Evolutionary conservation across 1,284 basidiomycete genomes (phyloP).

Genomic region (Heterobasidion irregulare): DNA sequence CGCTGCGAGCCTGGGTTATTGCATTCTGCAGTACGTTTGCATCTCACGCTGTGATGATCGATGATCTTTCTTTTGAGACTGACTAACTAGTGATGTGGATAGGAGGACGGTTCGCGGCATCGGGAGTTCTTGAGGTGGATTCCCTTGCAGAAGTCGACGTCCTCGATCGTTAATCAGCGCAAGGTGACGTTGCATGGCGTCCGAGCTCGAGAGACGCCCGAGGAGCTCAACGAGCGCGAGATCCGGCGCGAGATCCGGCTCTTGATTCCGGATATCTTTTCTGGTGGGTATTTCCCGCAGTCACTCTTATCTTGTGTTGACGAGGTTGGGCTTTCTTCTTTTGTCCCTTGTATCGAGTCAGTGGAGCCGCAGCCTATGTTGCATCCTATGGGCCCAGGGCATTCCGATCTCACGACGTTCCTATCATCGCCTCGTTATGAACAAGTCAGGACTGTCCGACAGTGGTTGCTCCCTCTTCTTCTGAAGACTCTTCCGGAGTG

Average conservation of each 20-base stretch:
- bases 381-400: constrained; percentile 29
- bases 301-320: not conserved
- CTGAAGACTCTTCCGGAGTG: constrained; percentile 44
- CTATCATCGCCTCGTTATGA: constrained; percentile 56
- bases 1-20: constrained; percentile 63
- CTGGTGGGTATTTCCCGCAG: constrained; percentile 30
- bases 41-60: not conserved
- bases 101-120: constrained; percentile 47
- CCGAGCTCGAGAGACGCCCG: constrained; percentile 55
- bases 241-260: constrained; percentile 62
- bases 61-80: not conserved
- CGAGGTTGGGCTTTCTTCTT: not conserved
- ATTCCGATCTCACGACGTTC: constrained; percentile 34
- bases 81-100: not conserved
- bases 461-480: constrained; percentile 64
- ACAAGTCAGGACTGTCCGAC: constrained; percentile 54
- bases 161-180: constrained; percentile 56
- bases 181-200: constrained; percentile 60
- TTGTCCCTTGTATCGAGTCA: constrained; percentile 9
- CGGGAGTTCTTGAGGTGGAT: constrained; percentile 60
- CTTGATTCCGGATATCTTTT: constrained; percentile 59
- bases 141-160: constrained; percentile 48
- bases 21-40: constrained; percentile 36
- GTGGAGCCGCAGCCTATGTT: constrained; percentile 20
- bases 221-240: constrained; percentile 56